Percentiles rank a stretch among this genome's conserved stretches.
Evolutionary conservation across 116 monocot species (phyloP).

Genomic region (Phalaenopsis hybrid): DNA sequence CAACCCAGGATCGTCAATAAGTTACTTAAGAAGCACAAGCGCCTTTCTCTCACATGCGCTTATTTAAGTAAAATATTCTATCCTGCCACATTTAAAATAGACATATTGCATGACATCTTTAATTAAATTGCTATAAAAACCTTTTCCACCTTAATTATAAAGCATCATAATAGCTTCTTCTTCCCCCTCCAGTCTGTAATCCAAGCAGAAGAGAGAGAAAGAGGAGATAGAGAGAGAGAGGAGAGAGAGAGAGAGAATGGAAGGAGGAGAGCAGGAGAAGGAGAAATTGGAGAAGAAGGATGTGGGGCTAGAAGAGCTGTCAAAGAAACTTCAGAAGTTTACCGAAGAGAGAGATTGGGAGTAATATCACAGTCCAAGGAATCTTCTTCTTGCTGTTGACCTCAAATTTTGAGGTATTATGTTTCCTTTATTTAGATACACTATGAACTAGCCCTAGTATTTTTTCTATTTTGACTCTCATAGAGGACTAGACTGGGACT

Average conservation of each 20-base stretch:
- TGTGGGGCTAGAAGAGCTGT: conserved; percentile 60
- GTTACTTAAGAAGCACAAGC: too few species aligned
- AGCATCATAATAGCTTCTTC: background rate
- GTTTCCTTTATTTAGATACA: too few species aligned
- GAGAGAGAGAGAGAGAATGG: conserved; percentile 3
- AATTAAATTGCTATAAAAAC: background rate
- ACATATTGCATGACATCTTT: background rate
- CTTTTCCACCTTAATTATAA: conserved; percentile 1
- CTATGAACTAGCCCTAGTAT: too few species aligned
- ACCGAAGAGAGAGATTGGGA: conserved; percentile 83
- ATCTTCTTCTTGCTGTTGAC: conserved; percentile 66
- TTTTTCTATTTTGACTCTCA: too few species aligned
- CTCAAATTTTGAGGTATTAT: too few species aligned
- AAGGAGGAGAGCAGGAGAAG: conserved; percentile 9
- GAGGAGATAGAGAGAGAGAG: background rate
- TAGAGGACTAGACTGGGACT: too few species aligned
- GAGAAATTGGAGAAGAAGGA: conserved; percentile 18
- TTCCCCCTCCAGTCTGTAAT: background rate
- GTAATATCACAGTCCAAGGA: conserved; percentile 74
- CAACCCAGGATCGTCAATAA: too few species aligned
- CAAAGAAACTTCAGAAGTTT: conserved; percentile 62
- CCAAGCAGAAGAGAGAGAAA: background rate
- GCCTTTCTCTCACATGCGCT: too few species aligned
- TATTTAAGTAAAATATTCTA: background rate
- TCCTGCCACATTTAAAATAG: background rate